phyloP scores from a whole-genome alignment of 2,329 filamentous ascomycete species.

The Uncinocarpus reesii region DNA sequence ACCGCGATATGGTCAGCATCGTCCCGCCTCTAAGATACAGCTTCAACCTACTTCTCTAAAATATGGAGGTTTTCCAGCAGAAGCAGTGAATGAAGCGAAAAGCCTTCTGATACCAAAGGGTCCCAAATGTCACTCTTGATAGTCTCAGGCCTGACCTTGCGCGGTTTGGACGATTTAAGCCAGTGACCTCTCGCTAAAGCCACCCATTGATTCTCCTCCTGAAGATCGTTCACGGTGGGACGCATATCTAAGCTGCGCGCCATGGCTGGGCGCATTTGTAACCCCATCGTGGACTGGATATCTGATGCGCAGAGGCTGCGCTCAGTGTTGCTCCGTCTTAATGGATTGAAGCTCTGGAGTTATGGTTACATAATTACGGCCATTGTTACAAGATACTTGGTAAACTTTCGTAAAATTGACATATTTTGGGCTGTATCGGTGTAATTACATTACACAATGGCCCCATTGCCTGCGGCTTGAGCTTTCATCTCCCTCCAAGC shows the following conservation, averaged over 20 bases:
- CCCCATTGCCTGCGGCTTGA: neutral
- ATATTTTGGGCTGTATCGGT: neutral
- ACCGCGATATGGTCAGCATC: slow-evolving; percentile 19
- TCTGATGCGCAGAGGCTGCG: neutral
- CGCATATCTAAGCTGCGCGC: slow-evolving; percentile 42
- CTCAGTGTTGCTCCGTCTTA: neutral
- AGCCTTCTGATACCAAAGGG: slow-evolving; percentile 68
- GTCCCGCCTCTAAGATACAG: neutral
- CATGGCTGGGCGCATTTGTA: slow-evolving; percentile 45
- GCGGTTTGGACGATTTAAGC: slow-evolving; percentile 60
- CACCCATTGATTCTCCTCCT: slow-evolving; percentile 42
- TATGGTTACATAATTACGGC: neutral
- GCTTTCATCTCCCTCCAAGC: neutral
- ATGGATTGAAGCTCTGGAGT: neutral
- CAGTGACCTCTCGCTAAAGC: slow-evolving; percentile 74
- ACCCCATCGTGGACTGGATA: slow-evolving; percentile 23
- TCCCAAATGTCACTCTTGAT: slow-evolving; percentile 87
- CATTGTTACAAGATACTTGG: too few species aligned
- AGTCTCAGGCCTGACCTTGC: slow-evolving; percentile 68
- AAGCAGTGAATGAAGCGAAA: slow-evolving; percentile 65
- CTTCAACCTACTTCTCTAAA: slow-evolving; percentile 57
- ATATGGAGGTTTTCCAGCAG: slow-evolving; percentile 83
- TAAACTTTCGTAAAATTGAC: neutral
- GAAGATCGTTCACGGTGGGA: slow-evolving; percentile 36
- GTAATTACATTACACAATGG: neutral